A percentile compares a stretch with the other conserved stretches of the same genome.
Conservation (phyloP, 2,329 filamentous ascomycete genomes). For the Colletotrichum abscissum region DNA sequence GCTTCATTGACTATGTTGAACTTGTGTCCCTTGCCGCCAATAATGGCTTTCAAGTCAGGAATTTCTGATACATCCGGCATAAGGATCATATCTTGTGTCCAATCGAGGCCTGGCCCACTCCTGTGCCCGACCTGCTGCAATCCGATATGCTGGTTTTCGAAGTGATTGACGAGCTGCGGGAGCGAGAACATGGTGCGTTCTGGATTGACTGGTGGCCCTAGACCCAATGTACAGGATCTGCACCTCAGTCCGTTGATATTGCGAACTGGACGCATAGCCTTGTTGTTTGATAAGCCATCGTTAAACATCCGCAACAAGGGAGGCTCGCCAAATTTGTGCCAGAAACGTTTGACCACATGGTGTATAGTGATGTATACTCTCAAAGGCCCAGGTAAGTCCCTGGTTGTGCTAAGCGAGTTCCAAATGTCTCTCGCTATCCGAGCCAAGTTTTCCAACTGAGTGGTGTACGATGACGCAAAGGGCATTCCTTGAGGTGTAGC, state of each 20-base stretch:
- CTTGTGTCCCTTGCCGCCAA: slow-evolving; percentile 46
- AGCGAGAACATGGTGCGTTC: slow-evolving; percentile 62
- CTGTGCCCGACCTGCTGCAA: background rate
- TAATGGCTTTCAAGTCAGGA: slow-evolving; percentile 41
- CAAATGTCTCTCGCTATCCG: slow-evolving; percentile 70
- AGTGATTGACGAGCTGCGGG: slow-evolving; percentile 69
- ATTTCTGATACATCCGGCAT: slow-evolving; percentile 49
- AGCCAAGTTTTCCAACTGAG: slow-evolving; percentile 64
- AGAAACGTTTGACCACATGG: slow-evolving; percentile 69
- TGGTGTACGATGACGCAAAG: slow-evolving; percentile 43
- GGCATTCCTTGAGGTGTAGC: background rate
- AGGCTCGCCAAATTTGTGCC: slow-evolving; percentile 65
- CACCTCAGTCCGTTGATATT: slow-evolving; percentile 66
- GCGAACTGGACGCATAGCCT: slow-evolving; percentile 66
- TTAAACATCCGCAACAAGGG: slow-evolving; percentile 69
- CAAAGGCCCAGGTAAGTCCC: slow-evolving; percentile 70
- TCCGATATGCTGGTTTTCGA: slow-evolving; percentile 56
- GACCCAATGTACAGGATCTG: slow-evolving; percentile 56
- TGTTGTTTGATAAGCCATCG: slow-evolving; percentile 66
- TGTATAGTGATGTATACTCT: slow-evolving; percentile 73
- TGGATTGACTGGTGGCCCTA: slow-evolving; percentile 43
- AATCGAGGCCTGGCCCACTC: slow-evolving; percentile 47
- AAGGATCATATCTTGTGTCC: slow-evolving; percentile 59
- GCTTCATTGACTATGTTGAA: slow-evolving; percentile 51
- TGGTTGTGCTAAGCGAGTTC: slow-evolving; percentile 68